Conservation (phyloP, 2,329 filamentous ascomycete genomes). For the Parastagonospora avenae region DNA sequence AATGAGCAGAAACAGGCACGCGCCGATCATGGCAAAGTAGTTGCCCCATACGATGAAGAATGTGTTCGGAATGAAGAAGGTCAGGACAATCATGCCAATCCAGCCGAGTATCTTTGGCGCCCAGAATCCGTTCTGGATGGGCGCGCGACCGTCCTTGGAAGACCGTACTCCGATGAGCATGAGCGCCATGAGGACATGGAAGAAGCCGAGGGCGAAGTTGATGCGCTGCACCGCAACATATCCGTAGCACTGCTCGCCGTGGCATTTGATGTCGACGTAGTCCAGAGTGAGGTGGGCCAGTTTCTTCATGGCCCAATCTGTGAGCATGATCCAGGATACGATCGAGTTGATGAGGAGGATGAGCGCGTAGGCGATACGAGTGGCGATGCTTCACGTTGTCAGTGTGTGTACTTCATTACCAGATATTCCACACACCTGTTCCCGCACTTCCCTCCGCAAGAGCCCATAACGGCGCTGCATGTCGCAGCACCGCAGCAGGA, state of each 20-base stretch:
- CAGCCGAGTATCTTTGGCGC: conserved; percentile 92
- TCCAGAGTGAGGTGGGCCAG: conserved; percentile 89
- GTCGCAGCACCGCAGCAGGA: conserved; percentile 97
- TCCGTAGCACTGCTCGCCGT: conserved; percentile 88
- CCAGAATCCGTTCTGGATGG: conserved; percentile 98
- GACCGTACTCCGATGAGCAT: conserved; percentile 85
- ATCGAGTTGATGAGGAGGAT: conserved; percentile 97
- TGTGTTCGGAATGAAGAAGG: conserved; percentile 91
- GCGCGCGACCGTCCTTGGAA: conserved; percentile 84
- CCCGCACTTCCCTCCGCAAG: conserved; percentile 87
- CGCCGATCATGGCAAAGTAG: conserved; percentile 85
- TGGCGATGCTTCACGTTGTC: conserved; percentile 73
- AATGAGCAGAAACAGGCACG: conserved; percentile 91
- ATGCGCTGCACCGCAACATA: conserved; percentile 97
- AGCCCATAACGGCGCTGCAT: conserved; percentile 92
- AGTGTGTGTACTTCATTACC: conserved; percentile 3
- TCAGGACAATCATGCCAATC: conserved; percentile 83
- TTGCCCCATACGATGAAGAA: conserved; percentile 98
- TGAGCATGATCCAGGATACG: conserved; percentile 98
- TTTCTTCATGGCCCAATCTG: conserved; percentile 96
- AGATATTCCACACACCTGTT: conserved; percentile 69
- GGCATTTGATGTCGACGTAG: conserved; percentile 92
- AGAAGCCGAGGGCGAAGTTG: conserved; percentile 94
- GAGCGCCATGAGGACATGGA: conserved; percentile 85
- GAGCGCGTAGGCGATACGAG: conserved; percentile 93